Evolutionary conservation across 1,284 basidiomycete species (phyloP).

Genomic region (Melampsora americana): DNA sequence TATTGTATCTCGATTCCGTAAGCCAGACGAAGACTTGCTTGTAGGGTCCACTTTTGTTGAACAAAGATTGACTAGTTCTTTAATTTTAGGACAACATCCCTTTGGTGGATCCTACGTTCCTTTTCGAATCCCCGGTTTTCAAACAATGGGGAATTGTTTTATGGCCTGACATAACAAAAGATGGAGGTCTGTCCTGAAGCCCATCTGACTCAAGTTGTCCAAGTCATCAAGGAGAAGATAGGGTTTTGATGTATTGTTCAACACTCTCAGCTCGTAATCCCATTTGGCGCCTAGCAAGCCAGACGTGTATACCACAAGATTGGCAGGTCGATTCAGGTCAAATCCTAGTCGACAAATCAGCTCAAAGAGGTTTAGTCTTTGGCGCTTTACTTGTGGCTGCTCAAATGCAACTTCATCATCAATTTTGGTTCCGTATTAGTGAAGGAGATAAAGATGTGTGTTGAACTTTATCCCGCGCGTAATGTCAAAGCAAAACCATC

Average conservation of each 20-base stretch:
- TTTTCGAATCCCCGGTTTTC: background rate
- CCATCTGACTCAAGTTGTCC: background rate
- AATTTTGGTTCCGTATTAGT: slow-evolving; percentile 3
- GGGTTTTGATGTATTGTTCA: background rate
- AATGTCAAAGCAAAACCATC: background rate
- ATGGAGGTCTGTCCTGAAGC: background rate
- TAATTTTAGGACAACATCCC: slow-evolving; percentile 6
- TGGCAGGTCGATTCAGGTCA: slow-evolving; percentile 1
- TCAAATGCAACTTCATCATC: slow-evolving; percentile 2
- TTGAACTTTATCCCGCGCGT: background rate
- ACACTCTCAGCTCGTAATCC: background rate
- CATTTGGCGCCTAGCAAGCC: slow-evolving; percentile 1
- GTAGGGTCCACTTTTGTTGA: background rate
- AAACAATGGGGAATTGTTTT: slow-evolving; percentile 2
- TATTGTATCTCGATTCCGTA: slow-evolving; percentile 8
- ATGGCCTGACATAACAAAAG: slow-evolving; percentile 11
- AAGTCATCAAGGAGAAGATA: background rate
- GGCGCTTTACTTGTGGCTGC: slow-evolving; percentile 4
- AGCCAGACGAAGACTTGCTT: background rate
- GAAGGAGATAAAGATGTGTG: slow-evolving; percentile 3
- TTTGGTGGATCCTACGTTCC: background rate
- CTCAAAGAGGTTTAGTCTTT: slow-evolving; percentile 3
- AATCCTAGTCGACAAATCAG: slow-evolving; percentile 2
- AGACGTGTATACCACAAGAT: slow-evolving; percentile 3
- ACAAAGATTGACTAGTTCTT: background rate